Percentiles rank a stretch among this genome's conserved stretches.
These are phyloP conservation scores for Neonectria sp. DNA, from an alignment of 2,329 filamentous ascomycete genomes.

Conservation along the genomic window DNA sequence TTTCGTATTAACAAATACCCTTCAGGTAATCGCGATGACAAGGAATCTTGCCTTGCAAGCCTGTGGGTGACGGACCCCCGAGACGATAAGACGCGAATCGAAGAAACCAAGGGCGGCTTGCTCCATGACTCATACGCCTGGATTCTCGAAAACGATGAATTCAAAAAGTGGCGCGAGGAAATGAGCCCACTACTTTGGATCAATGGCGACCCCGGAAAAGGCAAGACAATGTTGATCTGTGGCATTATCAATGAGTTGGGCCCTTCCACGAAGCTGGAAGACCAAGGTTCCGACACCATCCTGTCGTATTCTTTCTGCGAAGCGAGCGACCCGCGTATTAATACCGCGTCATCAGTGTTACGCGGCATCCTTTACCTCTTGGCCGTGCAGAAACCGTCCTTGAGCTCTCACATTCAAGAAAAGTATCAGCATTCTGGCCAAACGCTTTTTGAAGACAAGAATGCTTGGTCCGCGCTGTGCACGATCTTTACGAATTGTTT, in stretches of 20 bases:
- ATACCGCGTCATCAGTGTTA: conserved; percentile 5
- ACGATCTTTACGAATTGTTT: neutral
- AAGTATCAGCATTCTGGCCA: neutral
- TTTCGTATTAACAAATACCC: too few relatives aligned
- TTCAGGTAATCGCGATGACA: too few relatives aligned
- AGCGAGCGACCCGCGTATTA: neutral
- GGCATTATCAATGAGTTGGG: conserved; percentile 11
- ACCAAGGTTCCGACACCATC: neutral
- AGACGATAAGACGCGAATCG: conserved; percentile 4
- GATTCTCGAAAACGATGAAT: neutral
- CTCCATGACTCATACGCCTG: neutral
- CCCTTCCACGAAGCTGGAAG: neutral
- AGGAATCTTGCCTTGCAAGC: too few relatives aligned
- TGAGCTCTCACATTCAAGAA: neutral
- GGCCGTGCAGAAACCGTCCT: neutral
- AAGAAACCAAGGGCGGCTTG: neutral
- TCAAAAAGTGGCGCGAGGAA: neutral
- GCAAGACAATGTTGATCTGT: conserved; percentile 10
- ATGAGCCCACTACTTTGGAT: neutral
- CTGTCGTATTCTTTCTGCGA: conserved; percentile 22
- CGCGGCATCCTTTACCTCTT: conserved; percentile 9
- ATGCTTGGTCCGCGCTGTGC: neutral
- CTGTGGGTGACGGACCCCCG: conserved; percentile 7
- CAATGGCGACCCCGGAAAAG: too few relatives aligned
- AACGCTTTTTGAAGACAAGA: neutral